Evolutionary conservation across 345 rosid genomes (phyloP).

Genomic region (Fremontodendron californicum): DNA sequence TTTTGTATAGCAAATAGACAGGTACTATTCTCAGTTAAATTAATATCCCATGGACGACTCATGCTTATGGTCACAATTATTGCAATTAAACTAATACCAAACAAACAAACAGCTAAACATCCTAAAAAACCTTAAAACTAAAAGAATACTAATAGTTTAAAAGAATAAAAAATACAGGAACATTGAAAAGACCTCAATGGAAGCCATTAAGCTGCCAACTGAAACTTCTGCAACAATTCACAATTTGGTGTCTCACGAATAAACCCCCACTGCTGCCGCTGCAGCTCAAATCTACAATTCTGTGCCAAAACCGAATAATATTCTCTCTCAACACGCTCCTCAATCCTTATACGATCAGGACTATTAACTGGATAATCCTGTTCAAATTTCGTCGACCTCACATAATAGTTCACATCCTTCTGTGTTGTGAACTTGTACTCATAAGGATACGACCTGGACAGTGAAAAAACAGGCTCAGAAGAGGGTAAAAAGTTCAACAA

Average conservation of each 20-base stretch:
- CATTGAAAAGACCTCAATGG: slow-evolving; percentile 31
- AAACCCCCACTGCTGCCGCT: slow-evolving; percentile 85
- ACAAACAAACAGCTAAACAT: not conserved
- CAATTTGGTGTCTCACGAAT: slow-evolving; percentile 80
- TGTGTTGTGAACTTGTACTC: slow-evolving; percentile 63
- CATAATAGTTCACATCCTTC: slow-evolving; percentile 75
- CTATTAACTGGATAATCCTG: slow-evolving; percentile 61
- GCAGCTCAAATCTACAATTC: slow-evolving; percentile 79
- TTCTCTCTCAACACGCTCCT: slow-evolving; percentile 65
- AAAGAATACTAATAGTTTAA: not conserved
- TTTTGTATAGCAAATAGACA: not conserved
- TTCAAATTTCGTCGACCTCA: slow-evolving; percentile 69
- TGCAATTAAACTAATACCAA: no score
- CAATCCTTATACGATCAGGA: slow-evolving; percentile 44
- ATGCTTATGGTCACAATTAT: no score
- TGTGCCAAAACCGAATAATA: slow-evolving; percentile 64
- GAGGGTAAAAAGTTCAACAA: slow-evolving; percentile 74
- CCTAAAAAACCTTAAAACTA: not conserved
- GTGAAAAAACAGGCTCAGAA: slow-evolving; percentile 61
- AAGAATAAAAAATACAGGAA: not conserved
- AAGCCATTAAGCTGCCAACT: slow-evolving; percentile 41
- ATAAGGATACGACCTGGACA: slow-evolving; percentile 70
- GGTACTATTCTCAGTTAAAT: not conserved
- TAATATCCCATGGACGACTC: no score
- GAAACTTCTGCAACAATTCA: slow-evolving; percentile 58